Evolutionary conservation across 2,329 filamentous ascomycete genomes (phyloP), one percentile per base, ranked within the genome.

Genomic region (Blumeria graminis): DNA sequence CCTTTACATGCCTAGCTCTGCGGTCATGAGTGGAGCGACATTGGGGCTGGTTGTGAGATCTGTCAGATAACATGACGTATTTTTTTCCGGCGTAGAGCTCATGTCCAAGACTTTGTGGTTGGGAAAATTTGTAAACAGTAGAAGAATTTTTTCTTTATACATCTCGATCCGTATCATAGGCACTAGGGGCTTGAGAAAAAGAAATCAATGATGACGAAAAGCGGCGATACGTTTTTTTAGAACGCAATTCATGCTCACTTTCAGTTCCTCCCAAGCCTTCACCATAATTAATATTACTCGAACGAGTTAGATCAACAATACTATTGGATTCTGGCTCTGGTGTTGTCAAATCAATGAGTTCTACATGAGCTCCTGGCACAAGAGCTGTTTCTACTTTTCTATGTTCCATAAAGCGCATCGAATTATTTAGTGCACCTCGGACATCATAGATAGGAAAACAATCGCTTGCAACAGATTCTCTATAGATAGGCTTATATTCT

Each of bases 381-480:
- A 16, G 22, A 11, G 14, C 14, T 52, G 28, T 39, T 50, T 62
- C 59, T 58, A 56, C 16, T 58, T 60, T 61, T 45, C 59, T 61
- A 32, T 55, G 43, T 45, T 58, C 51, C 56, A 57, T 60, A 55
- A 35, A 56, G 58, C 36, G 56, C 55, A 56, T 56, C 55, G 55
- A 61, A 46, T 53, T 57, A 28, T 28, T 28, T 28, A 28, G 22
- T 28, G 56, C 45, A n/a, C 58, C 58, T 57, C 59, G 61, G 50
- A 58, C 60, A 46, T 63, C 61, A 57, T 64, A 63, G n/a, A 63
- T 53, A 56, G 63, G 62, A 57, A 62, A 58, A 34, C 59, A 55
- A 58, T 61, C 60, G 50, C 56, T 38, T 46, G 59, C 55, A 39
- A 55, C 38, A 59, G 58, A 55, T 55, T 62, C 57, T 57, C 56